Conservation (phyloP, 2,329 filamentous ascomycete species). For the Calonectria leucothoes region DNA sequence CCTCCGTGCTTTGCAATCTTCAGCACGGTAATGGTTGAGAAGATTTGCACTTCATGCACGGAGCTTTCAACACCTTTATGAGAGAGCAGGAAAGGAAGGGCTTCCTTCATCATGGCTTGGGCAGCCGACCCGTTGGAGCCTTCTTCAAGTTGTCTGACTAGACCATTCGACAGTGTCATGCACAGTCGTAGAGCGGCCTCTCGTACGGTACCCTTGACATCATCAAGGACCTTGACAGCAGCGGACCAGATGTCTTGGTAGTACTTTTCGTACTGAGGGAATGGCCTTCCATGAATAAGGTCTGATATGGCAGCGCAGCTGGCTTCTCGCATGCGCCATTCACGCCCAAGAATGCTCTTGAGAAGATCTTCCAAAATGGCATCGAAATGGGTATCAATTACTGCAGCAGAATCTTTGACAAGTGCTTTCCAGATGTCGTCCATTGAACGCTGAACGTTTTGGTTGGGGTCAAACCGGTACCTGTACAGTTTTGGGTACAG, state of each 20-base stretch:
- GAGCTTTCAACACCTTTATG: slow-evolving; percentile 89
- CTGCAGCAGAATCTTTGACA: slow-evolving; percentile 86
- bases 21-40: slow-evolving; percentile 85
- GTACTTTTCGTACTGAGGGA: slow-evolving; percentile 83
- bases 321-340: slow-evolving; percentile 94
- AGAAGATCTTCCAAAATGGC: slow-evolving; percentile 90
- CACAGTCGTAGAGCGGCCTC: slow-evolving; percentile 84
- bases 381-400: slow-evolving; percentile 86
- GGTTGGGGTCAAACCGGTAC: slow-evolving; percentile 95
- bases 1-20: slow-evolving; percentile 92
- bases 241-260: slow-evolving; percentile 87
- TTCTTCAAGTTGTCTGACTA: slow-evolving; percentile 87
- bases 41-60: slow-evolving; percentile 86
- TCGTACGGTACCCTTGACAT: slow-evolving; percentile 93
- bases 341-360: slow-evolving; percentile 85
- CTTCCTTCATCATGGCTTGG: slow-evolving; percentile 83
- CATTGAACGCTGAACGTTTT: slow-evolving; percentile 94
- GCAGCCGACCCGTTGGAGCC: slow-evolving; percentile 78
- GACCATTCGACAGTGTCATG: slow-evolving; percentile 83
- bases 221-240: slow-evolving; percentile 91
- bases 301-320: slow-evolving; percentile 92
- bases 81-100: slow-evolving; percentile 90
- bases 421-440: slow-evolving; percentile 97
- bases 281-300: slow-evolving; percentile 83
- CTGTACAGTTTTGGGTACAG: slow-evolving; percentile 95